Base-by-base conservation (phyloP, 768 basidiomycete species). In the Postia placenta region DNA sequence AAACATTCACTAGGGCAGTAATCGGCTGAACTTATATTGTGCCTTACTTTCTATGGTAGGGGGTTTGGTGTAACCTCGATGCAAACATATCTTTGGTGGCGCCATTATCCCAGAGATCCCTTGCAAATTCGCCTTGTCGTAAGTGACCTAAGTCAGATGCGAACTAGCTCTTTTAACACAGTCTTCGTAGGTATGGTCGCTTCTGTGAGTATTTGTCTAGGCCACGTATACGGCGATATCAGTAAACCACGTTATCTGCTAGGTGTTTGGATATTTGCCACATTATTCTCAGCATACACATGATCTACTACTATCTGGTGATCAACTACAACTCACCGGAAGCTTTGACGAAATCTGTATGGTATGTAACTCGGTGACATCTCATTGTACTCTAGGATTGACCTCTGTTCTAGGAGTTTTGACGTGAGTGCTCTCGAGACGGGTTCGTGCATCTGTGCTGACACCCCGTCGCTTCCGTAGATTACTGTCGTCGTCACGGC, bases 251-350 rank as follows among this genome's bases (percentile, higher is more conserved):
- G 7, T 9, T 39, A 6, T 39, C 38, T 11, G 19, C 38, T 15
- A 39, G 38, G 38, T n/a, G 12, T 39, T 39, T 55, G 22, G 53
- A 55, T 42, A 51, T 48, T 2, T 12, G 23, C n/a, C 53, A 55
- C 26, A 44, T 55, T 12, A 36, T 36, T 14, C 45, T 51, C 27
- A 55, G 26, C 36, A 47, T 49, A 42, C 53, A 55, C 39, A 51
- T 51, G 49, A 44, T 48, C 17, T 55, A 55, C 49, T 50, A 55
- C 42, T 55, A 55, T 36, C 37, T 55, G 17, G 45, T 55, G 27
- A 9, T 38, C 24, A 55, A 55, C 26, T 55, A 48, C 47, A 30
- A 55, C 40, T 47, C 49, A 27, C 41, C 27, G 4, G n/a, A 24
- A 6, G 53, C 47, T 2, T 40, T 55, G 24, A 30, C 38, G 2